Conservation (phyloP, 1,284 basidiomycete species). For the Ceratobasidium sp. region DNA sequence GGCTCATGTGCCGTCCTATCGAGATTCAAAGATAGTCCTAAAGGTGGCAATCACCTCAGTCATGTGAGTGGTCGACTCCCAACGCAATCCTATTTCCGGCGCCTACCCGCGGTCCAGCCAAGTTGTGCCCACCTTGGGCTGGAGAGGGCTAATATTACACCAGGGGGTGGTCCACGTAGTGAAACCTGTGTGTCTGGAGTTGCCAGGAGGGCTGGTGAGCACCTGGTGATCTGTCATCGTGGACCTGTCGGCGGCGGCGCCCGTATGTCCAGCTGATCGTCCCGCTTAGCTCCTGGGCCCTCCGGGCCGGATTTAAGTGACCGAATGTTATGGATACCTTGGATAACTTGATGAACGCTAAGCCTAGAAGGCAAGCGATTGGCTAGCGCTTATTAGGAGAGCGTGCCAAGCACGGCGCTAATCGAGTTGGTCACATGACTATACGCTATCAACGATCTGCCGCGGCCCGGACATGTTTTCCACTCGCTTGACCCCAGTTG, state of each 20-base stretch:
- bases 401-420: not conserved
- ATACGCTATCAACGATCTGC: not conserved
- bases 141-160: too few species aligned
- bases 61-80: too few species aligned
- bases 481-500: constrained; percentile 2
- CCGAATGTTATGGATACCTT: not conserved
- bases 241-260: not conserved
- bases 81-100: too few species aligned
- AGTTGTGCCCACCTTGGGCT: too few species aligned
- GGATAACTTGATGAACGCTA: not conserved
- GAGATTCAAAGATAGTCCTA: too few species aligned
- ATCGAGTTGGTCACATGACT: constrained; percentile 8
- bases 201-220: not conserved
- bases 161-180: not conserved
- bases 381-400: constrained; percentile 7
- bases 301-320: not conserved
- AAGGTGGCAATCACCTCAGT: too few species aligned
- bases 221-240: not conserved
- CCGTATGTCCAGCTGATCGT: not conserved
- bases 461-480: not conserved
- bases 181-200: not conserved
- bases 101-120: too few species aligned
- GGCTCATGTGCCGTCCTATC: too few species aligned
- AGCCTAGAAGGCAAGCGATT: not conserved
- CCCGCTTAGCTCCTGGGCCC: not conserved